Base-by-base conservation (phyloP, 1,139 yeast species). In the Hansenula sp. region DNA sequence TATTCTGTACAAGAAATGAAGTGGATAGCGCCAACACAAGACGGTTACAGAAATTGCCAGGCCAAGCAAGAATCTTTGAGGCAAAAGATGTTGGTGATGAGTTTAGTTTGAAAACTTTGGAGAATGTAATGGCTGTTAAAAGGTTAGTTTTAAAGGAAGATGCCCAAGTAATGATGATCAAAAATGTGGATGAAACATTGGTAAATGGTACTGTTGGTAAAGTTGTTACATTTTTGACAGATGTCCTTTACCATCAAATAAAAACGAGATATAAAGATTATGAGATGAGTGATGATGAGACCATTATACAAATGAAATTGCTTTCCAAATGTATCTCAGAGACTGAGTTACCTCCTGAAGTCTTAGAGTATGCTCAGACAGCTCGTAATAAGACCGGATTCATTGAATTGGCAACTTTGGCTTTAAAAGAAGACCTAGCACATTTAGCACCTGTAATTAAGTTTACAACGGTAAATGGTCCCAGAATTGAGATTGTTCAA, bases 91-190 rank as follows among this genome's bases (percentile, higher is more conserved):
- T 52, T 12, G 39, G 45, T 36, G n/a, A 39, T 26, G 42, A 42
- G 21, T 46, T 47, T 7, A 46, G 44, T 21, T 51, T 51, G 30
- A 52, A 55, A 27, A 32, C 73, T 31, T 62, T 87, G 40, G 76
- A 75, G 18, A 76, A 78, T 45, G 77, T 87, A 36, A 72, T 90
- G 68, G 94, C 94, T 7, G 85, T 83, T 6, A 68, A 70, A 36
- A 59, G 60, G n/a, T 61, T 92, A 14, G 68, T 67, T 1, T 66
- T 92, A 52, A 90, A 89, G 54, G 77, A 75, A 41, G 87, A 86
- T 40, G 95, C 97, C 0, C 98, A 92, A 61, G 98, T 92, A 0
- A 90, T 92, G 97, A 82, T 94, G 73, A 71, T 92, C 48, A 92
- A 90, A 59, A 94, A 92, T 57, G 73, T 81, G 42, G 96, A 89